Evolutionary conservation across 495 filamentous ascomycete species (phyloP).

Genomic region (Aspergillus kassunensis): DNA sequence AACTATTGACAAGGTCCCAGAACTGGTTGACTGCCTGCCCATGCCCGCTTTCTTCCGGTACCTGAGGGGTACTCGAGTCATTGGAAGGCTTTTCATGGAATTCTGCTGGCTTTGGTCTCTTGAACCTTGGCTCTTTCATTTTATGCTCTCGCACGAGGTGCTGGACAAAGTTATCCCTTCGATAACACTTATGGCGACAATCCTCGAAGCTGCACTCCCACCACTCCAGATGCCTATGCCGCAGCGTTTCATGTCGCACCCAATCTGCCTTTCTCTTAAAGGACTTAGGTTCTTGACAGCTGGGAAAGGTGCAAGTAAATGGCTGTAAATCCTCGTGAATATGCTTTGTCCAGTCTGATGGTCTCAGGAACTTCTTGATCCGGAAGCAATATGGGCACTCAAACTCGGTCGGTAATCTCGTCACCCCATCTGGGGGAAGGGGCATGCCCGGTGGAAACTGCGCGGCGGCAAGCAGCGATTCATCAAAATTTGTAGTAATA

Average conservation of each 20-base stretch:
- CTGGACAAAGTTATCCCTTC: conserved; percentile 94
- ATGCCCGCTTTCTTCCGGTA: conserved; percentile 40
- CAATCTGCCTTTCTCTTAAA: conserved; percentile 97
- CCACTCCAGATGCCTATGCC: conserved; percentile 86
- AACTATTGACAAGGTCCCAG: conserved; percentile 73
- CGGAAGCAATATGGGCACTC: conserved; percentile 89
- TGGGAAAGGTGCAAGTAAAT: conserved; percentile 86
- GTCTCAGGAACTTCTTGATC: conserved; percentile 85
- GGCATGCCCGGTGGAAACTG: conserved; percentile 79
- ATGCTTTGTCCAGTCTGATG: conserved; percentile 96
- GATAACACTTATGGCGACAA: conserved; percentile 78
- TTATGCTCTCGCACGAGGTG: conserved; percentile 93
- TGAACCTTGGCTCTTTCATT: conserved; percentile 66
- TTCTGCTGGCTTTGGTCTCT: conserved; percentile 33
- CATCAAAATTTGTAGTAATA: conserved; percentile 55
- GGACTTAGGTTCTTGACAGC: conserved; percentile 81
- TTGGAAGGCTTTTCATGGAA: conserved; percentile 14
- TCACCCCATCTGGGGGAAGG: conserved; percentile 61
- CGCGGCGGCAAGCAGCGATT: conserved; percentile 63
- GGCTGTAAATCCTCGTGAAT: conserved; percentile 93
- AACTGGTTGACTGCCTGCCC: conserved; percentile 55
- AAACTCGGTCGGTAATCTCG: conserved; percentile 76
- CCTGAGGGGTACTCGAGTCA: conserved; percentile 48
- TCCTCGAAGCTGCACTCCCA: conserved; percentile 81
- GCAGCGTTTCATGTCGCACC: conserved; percentile 92